Evolutionary conservation across 257 asterid genomes (phyloP).

Genomic region (Rauvolfia tetraphylla): DNA sequence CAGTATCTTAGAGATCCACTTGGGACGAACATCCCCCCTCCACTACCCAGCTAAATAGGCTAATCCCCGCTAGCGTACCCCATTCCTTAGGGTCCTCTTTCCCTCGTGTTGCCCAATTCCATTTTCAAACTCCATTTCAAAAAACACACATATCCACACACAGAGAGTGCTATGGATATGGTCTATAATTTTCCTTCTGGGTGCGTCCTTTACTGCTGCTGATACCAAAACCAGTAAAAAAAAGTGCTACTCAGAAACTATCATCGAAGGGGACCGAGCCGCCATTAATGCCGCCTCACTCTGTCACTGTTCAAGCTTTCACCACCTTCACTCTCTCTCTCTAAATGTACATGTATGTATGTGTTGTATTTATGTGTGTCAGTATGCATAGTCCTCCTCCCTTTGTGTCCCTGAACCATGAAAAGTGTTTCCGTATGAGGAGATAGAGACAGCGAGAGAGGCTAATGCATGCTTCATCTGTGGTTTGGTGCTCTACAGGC

Average conservation of each 20-base stretch:
- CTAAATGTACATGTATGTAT: slow-evolving; percentile 16
- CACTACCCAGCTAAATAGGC: not conserved
- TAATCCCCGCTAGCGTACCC: not conserved
- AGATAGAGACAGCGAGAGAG: not conserved
- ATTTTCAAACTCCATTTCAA: slow-evolving; percentile 51
- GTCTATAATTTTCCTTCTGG: not conserved
- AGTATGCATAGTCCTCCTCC: not conserved
- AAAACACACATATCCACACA: slow-evolving; percentile 19
- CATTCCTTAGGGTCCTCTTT: slow-evolving; percentile 12
- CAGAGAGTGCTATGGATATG: not conserved
- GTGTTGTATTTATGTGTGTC: slow-evolving; percentile 13
- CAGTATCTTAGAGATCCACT: not conserved
- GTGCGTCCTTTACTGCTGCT: not conserved
- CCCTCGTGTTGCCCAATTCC: slow-evolving; percentile 10
- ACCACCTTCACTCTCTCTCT: slow-evolving; percentile 19
- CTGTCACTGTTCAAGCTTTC: slow-evolving; percentile 19
- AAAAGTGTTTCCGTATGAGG: not conserved
- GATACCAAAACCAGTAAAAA: not conserved
- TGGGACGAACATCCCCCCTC: not conserved
- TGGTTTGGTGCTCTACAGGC: not conserved
- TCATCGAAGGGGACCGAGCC: slow-evolving; percentile 15
- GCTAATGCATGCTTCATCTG: slow-evolving; percentile 3
- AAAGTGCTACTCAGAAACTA: not conserved
- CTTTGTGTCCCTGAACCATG: not conserved
- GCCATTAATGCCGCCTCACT: slow-evolving; percentile 30